phyloP scores from a whole-genome alignment of 169 alveolate genomes.

The Theileria annulata region DNA sequence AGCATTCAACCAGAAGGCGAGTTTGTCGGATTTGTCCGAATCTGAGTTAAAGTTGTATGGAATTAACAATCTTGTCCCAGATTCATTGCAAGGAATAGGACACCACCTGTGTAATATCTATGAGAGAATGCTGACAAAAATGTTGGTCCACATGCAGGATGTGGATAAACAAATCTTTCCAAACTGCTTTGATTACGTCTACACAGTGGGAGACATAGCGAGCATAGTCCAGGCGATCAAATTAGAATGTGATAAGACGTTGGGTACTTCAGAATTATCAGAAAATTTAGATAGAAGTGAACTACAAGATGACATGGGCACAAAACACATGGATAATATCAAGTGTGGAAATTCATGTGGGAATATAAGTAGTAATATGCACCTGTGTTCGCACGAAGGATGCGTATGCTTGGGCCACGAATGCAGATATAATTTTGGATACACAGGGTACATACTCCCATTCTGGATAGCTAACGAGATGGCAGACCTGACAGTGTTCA shows the following conservation, averaged over 20 bases:
- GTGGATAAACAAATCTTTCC: constrained; percentile 36
- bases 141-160: constrained; percentile 69
- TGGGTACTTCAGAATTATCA: constrained; percentile 3
- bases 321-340: neutral
- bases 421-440: constrained; percentile 31
- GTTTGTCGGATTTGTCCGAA: constrained; percentile 13
- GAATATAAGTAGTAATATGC: neutral
- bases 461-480: constrained; percentile 14
- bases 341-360: constrained; percentile 18
- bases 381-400: constrained; percentile 17
- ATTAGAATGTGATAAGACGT: constrained; percentile 32
- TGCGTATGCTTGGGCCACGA: constrained; percentile 50
- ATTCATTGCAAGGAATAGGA: constrained; percentile 20
- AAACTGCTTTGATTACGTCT: constrained; percentile 52
- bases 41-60: constrained; percentile 28
- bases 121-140: constrained; percentile 55
- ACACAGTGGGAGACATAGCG: constrained; percentile 57
- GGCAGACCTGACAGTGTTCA: constrained; percentile 31
- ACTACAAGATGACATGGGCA: neutral
- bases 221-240: constrained; percentile 51
- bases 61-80: neutral
- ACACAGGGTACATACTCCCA: constrained; percentile 10
- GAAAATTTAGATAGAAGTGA: neutral
- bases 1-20: constrained; percentile 40
- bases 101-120: constrained; percentile 40